A percentile compares a stretch with the other conserved stretches of the same genome.
These are phyloP conservation scores for Termitomyces sp. DNA, from an alignment of 768 basidiomycete genomes.

Conservation along the genomic window DNA sequence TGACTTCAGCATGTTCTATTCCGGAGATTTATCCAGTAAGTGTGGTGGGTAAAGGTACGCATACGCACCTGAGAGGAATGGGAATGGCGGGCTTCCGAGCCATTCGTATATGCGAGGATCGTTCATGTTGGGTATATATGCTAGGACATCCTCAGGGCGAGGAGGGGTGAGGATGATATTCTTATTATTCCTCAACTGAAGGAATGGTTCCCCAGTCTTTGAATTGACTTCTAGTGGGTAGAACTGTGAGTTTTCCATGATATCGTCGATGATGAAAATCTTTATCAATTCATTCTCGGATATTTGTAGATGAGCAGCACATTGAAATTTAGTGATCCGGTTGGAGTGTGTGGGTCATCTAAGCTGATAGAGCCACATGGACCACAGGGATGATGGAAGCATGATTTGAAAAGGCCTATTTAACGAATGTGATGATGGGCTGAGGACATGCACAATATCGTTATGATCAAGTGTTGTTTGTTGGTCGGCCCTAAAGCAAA, in stretches of 20 bases:
- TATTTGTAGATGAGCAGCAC: not conserved
- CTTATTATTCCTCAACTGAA: constrained; percentile 43
- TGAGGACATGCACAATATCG: not conserved
- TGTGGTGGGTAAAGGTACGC: not conserved
- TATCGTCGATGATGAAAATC: constrained; percentile 8
- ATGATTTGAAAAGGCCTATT: not conserved
- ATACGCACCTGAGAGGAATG: constrained; percentile 38
- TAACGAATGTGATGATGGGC: not conserved
- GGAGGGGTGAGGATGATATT: constrained; percentile 61
- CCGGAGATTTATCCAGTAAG: not conserved
- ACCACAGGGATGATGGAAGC: not conserved
- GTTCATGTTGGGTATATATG: constrained; percentile 35
- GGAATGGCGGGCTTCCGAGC: constrained; percentile 45
- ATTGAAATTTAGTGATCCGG: not conserved
- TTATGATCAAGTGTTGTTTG: not conserved
- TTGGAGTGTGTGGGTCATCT: not conserved
- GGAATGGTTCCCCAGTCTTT: constrained; percentile 35
- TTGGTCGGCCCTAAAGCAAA: not conserved
- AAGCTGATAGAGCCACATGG: not conserved
- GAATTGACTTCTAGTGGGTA: constrained; percentile 27
- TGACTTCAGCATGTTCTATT: constrained; percentile 29
- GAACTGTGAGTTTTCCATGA: constrained; percentile 18
- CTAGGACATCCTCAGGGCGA: constrained; percentile 23
- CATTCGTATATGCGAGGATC: constrained; percentile 40
- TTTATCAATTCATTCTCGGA: not conserved